A percentile compares a stretch with the other conserved stretches of the same genome.
phyloP scores from a whole-genome alignment of 2,329 filamentous ascomycete species.

The Aspergillus sp. region DNA sequence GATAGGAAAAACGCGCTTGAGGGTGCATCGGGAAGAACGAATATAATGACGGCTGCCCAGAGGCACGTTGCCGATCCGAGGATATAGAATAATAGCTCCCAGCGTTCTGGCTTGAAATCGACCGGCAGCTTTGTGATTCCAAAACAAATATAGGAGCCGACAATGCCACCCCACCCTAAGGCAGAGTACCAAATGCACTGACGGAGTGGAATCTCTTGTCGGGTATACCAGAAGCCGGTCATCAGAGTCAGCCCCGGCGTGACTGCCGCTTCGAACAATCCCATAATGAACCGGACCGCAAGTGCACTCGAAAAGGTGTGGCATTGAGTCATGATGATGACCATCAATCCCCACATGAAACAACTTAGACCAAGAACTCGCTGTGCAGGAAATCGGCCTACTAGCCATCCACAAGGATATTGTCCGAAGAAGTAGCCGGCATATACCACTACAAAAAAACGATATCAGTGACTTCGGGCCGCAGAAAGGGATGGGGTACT shows the following conservation, averaged over 20 bases:
- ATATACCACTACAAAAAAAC: too few relatives aligned
- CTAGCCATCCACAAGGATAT: too few relatives aligned
- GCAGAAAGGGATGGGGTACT: too few relatives aligned
- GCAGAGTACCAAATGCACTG: constrained; percentile 16
- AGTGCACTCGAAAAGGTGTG: constrained; percentile 12
- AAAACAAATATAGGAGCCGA: constrained; percentile 13
- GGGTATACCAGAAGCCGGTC: constrained; percentile 17
- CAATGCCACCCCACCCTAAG: constrained; percentile 12
- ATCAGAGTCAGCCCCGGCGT: constrained; percentile 13
- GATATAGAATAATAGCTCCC: constrained; percentile 14
- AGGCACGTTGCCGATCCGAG: constrained; percentile 10
- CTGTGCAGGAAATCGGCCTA: too few relatives aligned
- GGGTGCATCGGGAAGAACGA: constrained; percentile 4
- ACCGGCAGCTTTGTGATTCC: constrained; percentile 8
- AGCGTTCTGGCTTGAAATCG: background rate
- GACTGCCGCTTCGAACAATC: constrained; percentile 12
- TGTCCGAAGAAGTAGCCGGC: too few relatives aligned
- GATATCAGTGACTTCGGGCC: too few relatives aligned
- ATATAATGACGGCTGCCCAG: constrained; percentile 11
- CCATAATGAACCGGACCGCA: constrained; percentile 12
- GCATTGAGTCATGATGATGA: constrained; percentile 16
- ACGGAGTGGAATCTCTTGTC: constrained; percentile 13
- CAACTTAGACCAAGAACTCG: constrained; percentile 9
- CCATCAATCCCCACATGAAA: constrained; percentile 12
- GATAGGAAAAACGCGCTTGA: constrained; percentile 9